A percentile compares a stretch with the other conserved stretches of the same genome.
Conservation (phyloP, 2,329 filamentous ascomycete genomes). For the Xylaria sp. region DNA sequence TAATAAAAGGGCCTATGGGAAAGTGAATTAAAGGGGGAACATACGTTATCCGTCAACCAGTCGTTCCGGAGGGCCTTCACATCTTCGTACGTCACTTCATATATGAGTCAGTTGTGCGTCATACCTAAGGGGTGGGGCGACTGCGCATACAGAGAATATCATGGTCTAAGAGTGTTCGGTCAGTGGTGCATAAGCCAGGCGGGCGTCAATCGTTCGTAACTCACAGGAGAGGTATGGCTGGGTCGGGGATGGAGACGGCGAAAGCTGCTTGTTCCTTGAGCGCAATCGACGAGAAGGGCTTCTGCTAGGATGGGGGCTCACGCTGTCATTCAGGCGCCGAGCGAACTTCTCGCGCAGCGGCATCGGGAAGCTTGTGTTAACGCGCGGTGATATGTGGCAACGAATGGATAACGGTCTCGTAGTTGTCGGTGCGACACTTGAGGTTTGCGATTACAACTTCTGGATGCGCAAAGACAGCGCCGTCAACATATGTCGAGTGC, state of each 20-base stretch:
- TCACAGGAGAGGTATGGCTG: conserved; percentile 51
- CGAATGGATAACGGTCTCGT: background rate
- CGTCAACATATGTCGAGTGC: background rate
- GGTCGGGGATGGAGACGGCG: conserved; percentile 41
- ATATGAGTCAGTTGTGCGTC: conserved; percentile 18
- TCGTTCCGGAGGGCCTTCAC: conserved; percentile 86
- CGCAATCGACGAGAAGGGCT: conserved; percentile 23
- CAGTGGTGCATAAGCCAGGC: conserved; percentile 14
- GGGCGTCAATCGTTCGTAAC: conserved; percentile 24
- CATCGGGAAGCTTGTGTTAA: conserved; percentile 27
- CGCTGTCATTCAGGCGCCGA: conserved; percentile 38
- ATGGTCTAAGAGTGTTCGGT: conserved; percentile 36
- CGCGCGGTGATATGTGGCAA: background rate
- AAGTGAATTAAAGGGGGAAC: conserved; percentile 33
- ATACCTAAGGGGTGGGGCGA: background rate
- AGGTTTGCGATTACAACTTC: background rate
- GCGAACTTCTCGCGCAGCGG: conserved; percentile 37
- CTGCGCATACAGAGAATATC: conserved; percentile 41
- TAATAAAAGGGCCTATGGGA: conserved; percentile 19
- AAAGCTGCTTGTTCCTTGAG: conserved; percentile 36
- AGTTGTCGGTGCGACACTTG: background rate
- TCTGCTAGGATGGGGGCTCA: conserved; percentile 30
- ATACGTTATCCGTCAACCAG: conserved; percentile 95
- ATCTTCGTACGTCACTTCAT: conserved; percentile 81
- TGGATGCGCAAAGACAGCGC: background rate